Conservation (phyloP, 805 yeast genomes). For the Kazachstania taianensis region DNA sequence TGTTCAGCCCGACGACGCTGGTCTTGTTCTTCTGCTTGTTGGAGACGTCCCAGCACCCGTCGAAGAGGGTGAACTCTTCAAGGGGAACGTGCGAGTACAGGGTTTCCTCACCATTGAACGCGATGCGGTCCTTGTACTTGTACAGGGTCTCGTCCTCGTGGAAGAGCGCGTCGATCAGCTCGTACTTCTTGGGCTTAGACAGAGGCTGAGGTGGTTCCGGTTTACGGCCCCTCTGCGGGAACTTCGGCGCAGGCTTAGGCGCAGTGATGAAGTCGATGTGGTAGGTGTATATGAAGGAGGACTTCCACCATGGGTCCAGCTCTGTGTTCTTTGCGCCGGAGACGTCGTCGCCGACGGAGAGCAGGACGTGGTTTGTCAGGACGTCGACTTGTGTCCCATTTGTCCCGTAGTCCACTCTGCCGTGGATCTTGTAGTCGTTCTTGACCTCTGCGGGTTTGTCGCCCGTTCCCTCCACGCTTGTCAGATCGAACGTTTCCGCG, state of each 20-base stretch:
- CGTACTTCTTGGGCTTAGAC: slow-evolving; percentile 15
- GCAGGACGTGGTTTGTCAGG: slow-evolving; percentile 13
- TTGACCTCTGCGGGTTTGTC: slow-evolving; percentile 4
- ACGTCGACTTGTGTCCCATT: slow-evolving; percentile 18
- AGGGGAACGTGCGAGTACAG: slow-evolving; percentile 16
- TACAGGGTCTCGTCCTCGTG: slow-evolving; percentile 14
- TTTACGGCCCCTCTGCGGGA: neutral
- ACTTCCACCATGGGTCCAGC: slow-evolving; percentile 15
- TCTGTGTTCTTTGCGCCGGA: slow-evolving; percentile 2
- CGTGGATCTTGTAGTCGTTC: slow-evolving; percentile 7
- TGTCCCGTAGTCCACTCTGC: slow-evolving; percentile 17
- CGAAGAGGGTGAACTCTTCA: slow-evolving; percentile 18
- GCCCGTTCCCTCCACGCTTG: slow-evolving; percentile 2
- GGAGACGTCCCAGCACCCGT: slow-evolving; percentile 19
- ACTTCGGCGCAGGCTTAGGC: slow-evolving; percentile 1
- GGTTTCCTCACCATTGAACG: slow-evolving; percentile 20
- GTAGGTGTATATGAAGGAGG: slow-evolving; percentile 14
- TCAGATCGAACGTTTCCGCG: slow-evolving; percentile 8
- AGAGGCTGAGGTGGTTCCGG: slow-evolving; percentile 9
- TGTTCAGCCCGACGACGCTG: slow-evolving; percentile 1
- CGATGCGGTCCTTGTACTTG: slow-evolving; percentile 14
- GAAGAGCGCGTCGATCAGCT: slow-evolving; percentile 14
- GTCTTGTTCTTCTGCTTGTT: slow-evolving; percentile 11
- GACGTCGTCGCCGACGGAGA: slow-evolving; percentile 13
- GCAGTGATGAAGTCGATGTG: slow-evolving; percentile 11